A percentile compares a stretch with the other conserved stretches of the same genome.
These are phyloP conservation scores for Candida sanyiensis DNA, from an alignment of 805 yeast species.

Conservation along the genomic window DNA sequence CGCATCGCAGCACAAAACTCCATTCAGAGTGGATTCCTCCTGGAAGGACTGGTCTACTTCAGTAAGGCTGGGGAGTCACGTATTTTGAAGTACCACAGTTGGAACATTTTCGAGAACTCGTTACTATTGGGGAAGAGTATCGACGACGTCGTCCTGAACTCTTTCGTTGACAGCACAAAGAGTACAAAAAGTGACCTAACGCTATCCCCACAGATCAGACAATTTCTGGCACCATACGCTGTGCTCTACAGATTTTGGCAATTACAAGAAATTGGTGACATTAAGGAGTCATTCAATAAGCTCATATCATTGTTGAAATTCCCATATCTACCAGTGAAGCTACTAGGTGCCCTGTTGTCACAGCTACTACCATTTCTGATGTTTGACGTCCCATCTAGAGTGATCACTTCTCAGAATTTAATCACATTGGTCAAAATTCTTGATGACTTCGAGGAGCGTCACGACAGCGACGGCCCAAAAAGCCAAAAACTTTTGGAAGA, in stretches of 20 bases:
- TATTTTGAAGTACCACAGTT: constrained; percentile 41
- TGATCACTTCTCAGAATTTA: constrained; percentile 19
- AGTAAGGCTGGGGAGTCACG: constrained; percentile 56
- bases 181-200: constrained; percentile 28
- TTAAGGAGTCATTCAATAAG: constrained; percentile 26
- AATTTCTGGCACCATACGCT: constrained; percentile 68
- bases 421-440: constrained; percentile 18
- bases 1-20: constrained; percentile 27
- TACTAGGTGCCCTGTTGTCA: constrained; percentile 43
- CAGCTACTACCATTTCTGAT: constrained; percentile 41
- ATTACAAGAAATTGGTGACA: constrained; percentile 25
- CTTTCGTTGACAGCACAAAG: constrained; percentile 37
- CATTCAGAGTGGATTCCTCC: constrained; percentile 26
- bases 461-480: constrained; percentile 10
- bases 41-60: constrained; percentile 60
- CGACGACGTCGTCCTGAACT: constrained; percentile 51
- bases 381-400: constrained; percentile 19
- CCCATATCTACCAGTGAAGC: constrained; percentile 47
- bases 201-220: constrained; percentile 55
- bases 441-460: constrained; percentile 17
- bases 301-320: constrained; percentile 40
- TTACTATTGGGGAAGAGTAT: constrained; percentile 46
- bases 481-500: constrained; percentile 11
- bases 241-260: constrained; percentile 48
- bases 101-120: constrained; percentile 62